Evolutionary conservation across 805 yeast genomes (phyloP), one percentile per base, ranked within the genome.

Genomic region (Lipomyces yamanashiensis): DNA sequence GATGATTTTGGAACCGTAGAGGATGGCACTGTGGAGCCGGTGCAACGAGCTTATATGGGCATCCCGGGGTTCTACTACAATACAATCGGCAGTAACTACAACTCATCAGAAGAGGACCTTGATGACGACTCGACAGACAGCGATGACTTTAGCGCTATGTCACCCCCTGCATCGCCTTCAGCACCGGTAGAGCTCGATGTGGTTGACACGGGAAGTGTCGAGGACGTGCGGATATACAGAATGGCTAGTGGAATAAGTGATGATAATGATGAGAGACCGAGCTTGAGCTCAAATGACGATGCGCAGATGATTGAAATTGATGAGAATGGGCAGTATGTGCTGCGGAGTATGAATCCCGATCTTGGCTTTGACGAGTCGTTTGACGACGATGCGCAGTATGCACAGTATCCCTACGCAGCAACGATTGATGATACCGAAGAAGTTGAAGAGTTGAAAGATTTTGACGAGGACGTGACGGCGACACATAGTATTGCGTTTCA

Each of bases 61-160:
- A 37, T 61, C 3, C 63, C 67, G 34, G 65, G 67, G 21, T 64
- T 64, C 45, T 64, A 64, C 23, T 61, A 49, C 33, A 58, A 61
- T 47, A 12, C 50, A 12, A 52, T 37, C 47, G 55, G 50, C 45
- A 57, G 65, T 36, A 62, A 49, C 39, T 64, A 63, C 60, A 59
- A 66, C 47, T 63, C 69, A 19, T 63, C 69, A 2, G 69, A 66
- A 52, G 69, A 66, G 44, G 69, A 66, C 2, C 62, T 48, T 8
- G 69, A 66, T 48, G 64, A 53, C 17, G 58, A 53, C 54, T 64
- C 64, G 23, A 52, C 62, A 7, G 49, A 58, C 15, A 52, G 61
- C 44, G 62, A 54, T 7, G 23, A 47, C 6, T 48, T 17, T 48
- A 52, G 37, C 3, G 52, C 51, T 7, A n/a, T 19, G 7, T 21